Conservation (phyloP, 1,284 basidiomycete genomes). For the Trichosporon inkin region DNA sequence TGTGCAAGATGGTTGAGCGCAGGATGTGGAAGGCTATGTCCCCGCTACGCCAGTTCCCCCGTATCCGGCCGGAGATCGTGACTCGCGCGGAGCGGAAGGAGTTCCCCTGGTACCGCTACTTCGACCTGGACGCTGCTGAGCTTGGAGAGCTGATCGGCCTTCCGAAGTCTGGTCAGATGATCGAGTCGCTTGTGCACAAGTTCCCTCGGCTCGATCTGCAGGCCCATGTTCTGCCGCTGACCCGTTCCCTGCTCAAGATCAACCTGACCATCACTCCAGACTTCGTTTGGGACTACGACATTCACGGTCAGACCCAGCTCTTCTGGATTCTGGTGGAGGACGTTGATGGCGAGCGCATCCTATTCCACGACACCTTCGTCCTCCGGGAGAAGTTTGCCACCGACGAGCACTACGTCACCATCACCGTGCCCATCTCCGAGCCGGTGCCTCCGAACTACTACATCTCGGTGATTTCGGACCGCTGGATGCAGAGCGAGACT, state of each 20-base stretch:
- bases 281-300: constrained; percentile 94
- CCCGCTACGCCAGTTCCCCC: constrained; percentile 88
- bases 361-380: constrained; percentile 90
- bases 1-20: constrained; percentile 97
- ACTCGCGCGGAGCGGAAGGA: constrained; percentile 95
- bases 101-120: constrained; percentile 97
- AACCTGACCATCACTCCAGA: constrained; percentile 90
- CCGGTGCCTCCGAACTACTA: constrained; percentile 97
- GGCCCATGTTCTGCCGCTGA: constrained; percentile 91
- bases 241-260: constrained; percentile 77
- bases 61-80: constrained; percentile 64
- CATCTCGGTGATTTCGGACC: constrained; percentile 88
- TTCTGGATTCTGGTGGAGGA: constrained; percentile 96
- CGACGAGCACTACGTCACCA: constrained; percentile 87
- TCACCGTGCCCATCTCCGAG: constrained; percentile 94
- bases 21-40: constrained; percentile 98
- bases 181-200: constrained; percentile 90
- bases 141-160: constrained; percentile 92
- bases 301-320: constrained; percentile 79
- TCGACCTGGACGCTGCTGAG: constrained; percentile 81
- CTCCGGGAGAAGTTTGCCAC: constrained; percentile 86
- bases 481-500: constrained; percentile 94
- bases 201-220: constrained; percentile 93
- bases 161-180: constrained; percentile 82
- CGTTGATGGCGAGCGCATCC: constrained; percentile 91